Base-by-base conservation (phyloP, 106 monocot species). In the Allium cepa region DNA sequence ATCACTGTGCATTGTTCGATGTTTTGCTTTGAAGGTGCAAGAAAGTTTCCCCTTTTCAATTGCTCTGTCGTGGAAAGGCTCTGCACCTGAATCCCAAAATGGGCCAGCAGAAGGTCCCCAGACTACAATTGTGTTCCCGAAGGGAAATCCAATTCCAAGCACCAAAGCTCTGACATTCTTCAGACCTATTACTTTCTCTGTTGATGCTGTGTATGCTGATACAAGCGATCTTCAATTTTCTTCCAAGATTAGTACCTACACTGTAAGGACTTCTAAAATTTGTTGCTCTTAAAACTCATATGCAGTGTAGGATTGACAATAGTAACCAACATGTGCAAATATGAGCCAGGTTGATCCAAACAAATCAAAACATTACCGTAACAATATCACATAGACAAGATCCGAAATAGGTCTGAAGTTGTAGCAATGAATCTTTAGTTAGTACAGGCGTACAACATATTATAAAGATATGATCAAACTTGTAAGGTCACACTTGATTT, bases 31-130 rank as follows among this genome's bases (percentile, higher is more conserved):
- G 57, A 36, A 97, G 97, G 92, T 97, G 60, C 72, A 88, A 51
- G 97, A 97, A 12, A 83, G 84, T 70, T 90, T 87, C 68, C 89
- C 97, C 46, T 97, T 82, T 68, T 17, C 89, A 53, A 85, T 92
- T 68, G 86, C 84, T 36, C 72, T 97, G 64, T 80, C 89, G 26
- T 97, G 92, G 87, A 92, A 87, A 74, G 87, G 74, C 14, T 61
- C 77, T 63, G 59, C 62, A 7, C 56, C 81, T 28, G 89, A 89
- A 16, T 71, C 80, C 10, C 57, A 76, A 50, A 79, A 69, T 78
- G 82, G 49, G 11, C 22, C 22, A 22, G 22, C 22, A 22, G 22
- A 22, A 22, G 66, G 60, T 56, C 81, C 84, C 46, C 82, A 89
- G 59, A 72, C n/a, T 52, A 14, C 68, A 14, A 48, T 97, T 77